Conservation (phyloP, 1,139 yeast genomes). For the Pichia sp. region DNA sequence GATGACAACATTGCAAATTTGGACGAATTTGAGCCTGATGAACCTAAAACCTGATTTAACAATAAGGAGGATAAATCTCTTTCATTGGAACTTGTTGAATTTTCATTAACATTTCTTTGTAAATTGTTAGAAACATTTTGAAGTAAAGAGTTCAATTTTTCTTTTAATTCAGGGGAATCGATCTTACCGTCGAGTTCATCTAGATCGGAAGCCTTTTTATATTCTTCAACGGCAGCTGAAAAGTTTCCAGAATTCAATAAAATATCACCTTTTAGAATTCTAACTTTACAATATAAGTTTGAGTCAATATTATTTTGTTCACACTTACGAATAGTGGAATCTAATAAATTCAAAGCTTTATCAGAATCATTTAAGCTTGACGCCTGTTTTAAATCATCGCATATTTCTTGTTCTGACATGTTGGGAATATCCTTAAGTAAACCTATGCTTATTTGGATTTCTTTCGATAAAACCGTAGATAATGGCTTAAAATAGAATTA, state of each 20-base stretch:
- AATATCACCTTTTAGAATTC: conserved; percentile 26
- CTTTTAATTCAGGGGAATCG: conserved; percentile 28
- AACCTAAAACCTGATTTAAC: conserved; percentile 23
- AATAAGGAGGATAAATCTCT: conserved; percentile 26
- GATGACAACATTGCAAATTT: conserved; percentile 24
- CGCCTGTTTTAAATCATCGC: conserved; percentile 20
- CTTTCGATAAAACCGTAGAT: too few species aligned
- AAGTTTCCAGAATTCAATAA: conserved; percentile 21
- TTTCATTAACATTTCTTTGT: conserved; percentile 20
- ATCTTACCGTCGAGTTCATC: conserved; percentile 29
- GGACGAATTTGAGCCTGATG: conserved; percentile 22
- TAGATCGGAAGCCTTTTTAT: conserved; percentile 25
- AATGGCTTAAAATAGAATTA: too few species aligned
- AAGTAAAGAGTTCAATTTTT: conserved; percentile 22
- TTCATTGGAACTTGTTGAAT: conserved; percentile 23
- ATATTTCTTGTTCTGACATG: conserved; percentile 20
- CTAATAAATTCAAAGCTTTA: conserved; percentile 9
- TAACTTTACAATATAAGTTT: conserved; percentile 23
- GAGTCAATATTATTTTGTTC: conserved; percentile 21
- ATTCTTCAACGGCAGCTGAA: conserved; percentile 24
- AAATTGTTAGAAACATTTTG: conserved; percentile 21
- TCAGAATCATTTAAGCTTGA: conserved; percentile 9
- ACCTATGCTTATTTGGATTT: too few species aligned
- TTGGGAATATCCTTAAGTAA: too few species aligned
- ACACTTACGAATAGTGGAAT: conserved; percentile 10